phyloP scores from a whole-genome alignment of 2,329 filamentous ascomycete genomes.

The Venturia asperata region DNA sequence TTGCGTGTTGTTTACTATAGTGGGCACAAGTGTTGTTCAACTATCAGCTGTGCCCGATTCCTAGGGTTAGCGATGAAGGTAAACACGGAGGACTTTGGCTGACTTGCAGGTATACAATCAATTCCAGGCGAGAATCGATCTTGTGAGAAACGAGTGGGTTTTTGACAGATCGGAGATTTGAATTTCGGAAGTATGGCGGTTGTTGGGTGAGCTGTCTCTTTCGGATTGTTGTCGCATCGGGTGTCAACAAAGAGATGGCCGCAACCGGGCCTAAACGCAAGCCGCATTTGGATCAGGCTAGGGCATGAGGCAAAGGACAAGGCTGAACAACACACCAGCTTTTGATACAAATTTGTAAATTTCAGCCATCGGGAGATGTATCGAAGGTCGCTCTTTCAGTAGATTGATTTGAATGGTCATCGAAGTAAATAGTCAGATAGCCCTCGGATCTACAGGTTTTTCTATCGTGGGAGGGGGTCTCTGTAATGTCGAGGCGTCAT shows the following conservation, averaged over 20 bases:
- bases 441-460: too few species aligned
- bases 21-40: not conserved
- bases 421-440: too few species aligned
- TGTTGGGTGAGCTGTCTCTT: not conserved
- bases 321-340: not conserved
- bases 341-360: too few species aligned
- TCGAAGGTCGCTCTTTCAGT: too few species aligned
- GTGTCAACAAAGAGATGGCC: not conserved
- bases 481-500: too few species aligned
- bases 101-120: slow-evolving; percentile 12
- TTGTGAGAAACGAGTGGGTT: not conserved
- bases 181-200: not conserved
- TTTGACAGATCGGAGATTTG: not conserved
- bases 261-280: not conserved
- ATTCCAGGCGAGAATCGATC: not conserved
- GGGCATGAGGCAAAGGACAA: not conserved
- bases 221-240: not conserved
- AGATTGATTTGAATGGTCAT: too few species aligned
- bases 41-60: not conserved
- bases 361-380: too few species aligned
- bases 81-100: not conserved
- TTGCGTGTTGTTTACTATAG: not conserved
- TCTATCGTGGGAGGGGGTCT: too few species aligned
- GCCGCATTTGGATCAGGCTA: not conserved
- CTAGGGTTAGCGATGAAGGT: not conserved